These are phyloP conservation scores for Lactifluus subvellereus DNA, from an alignment of 768 basidiomycete genomes.

Conservation along the genomic window DNA sequence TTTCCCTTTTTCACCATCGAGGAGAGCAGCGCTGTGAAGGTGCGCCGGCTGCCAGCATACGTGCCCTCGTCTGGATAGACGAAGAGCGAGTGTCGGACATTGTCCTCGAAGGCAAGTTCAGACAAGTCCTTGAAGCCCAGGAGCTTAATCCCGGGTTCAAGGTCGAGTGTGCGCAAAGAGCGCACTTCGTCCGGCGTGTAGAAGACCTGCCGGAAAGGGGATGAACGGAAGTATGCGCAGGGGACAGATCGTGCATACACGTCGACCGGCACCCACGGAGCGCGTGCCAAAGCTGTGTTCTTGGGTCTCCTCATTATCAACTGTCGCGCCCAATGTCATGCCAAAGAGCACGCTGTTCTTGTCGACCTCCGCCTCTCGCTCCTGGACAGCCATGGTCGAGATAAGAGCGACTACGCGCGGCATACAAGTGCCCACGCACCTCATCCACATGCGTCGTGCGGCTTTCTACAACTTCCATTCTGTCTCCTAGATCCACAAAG, in stretches of 20 bases:
- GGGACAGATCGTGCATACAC: slow-evolving; percentile 37
- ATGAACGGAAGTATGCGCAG: neutral
- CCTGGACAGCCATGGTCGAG: slow-evolving; percentile 22
- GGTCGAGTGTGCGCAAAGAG: slow-evolving; percentile 74
- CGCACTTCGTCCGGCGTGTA: slow-evolving; percentile 80
- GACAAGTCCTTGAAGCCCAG: slow-evolving; percentile 82
- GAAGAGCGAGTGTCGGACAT: slow-evolving; percentile 86
- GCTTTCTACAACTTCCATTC: slow-evolving; percentile 67
- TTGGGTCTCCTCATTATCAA: slow-evolving; percentile 33
- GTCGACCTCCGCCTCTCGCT: slow-evolving; percentile 34
- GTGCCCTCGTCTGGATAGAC: slow-evolving; percentile 89
- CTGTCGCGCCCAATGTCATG: slow-evolving; percentile 38
- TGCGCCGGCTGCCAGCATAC: slow-evolving; percentile 87
- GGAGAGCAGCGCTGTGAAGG: slow-evolving; percentile 82
- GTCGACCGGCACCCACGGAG: slow-evolving; percentile 44
- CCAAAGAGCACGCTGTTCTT: slow-evolving; percentile 37
- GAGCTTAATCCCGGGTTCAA: slow-evolving; percentile 81
- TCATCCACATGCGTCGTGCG: slow-evolving; percentile 75
- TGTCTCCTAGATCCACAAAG: slow-evolving; percentile 72
- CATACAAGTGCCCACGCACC: slow-evolving; percentile 36
- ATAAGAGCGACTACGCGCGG: neutral
- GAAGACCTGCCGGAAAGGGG: slow-evolving; percentile 51
- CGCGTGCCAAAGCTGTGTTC: slow-evolving; percentile 31
- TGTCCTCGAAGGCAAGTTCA: slow-evolving; percentile 78
- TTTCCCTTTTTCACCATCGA: slow-evolving; percentile 77